Conservation (phyloP, 2,329 filamentous ascomycete genomes). For the Rosellinia necatrix region DNA sequence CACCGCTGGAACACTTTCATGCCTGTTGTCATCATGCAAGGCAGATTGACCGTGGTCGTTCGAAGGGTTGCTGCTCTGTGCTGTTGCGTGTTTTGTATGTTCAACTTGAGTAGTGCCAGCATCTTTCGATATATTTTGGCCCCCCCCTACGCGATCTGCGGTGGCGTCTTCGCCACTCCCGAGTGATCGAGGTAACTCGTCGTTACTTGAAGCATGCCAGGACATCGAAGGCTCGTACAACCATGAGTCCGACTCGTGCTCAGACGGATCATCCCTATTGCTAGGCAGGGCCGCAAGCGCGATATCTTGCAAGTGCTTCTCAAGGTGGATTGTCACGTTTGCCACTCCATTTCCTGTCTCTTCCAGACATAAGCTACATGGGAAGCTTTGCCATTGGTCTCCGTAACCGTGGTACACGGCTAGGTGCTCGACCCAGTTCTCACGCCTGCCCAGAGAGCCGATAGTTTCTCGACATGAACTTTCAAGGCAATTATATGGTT, state of each 20-base stretch:
- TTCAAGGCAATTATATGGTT: conserved; percentile 9
- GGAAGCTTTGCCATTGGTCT: conserved; percentile 3
- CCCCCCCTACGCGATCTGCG: too few species aligned
- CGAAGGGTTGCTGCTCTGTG: too few species aligned
- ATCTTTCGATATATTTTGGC: too few species aligned
- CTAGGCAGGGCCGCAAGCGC: conserved; percentile 5
- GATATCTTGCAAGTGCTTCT: conserved; percentile 8
- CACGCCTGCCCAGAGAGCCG: neutral
- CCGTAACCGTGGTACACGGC: neutral
- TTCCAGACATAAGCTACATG: conserved; percentile 2
- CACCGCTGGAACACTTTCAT: too few species aligned
- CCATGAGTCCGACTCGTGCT: neutral
- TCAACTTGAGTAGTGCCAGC: too few species aligned
- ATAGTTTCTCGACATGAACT: neutral
- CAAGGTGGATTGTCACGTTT: conserved; percentile 1
- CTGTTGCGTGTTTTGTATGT: too few species aligned
- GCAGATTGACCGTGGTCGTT: too few species aligned
- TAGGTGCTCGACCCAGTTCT: conserved; percentile 2
- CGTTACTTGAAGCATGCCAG: too few species aligned
- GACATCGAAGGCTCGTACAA: too few species aligned
- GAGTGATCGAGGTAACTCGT: too few species aligned
- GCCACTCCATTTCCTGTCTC: conserved; percentile 3
- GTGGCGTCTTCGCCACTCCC: too few species aligned
- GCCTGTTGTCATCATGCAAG: too few species aligned
- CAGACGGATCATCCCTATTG: neutral